These are phyloP conservation scores for Artemisia annua DNA, from an alignment of 129 eudicot genomes.

Conservation along the genomic window DNA sequence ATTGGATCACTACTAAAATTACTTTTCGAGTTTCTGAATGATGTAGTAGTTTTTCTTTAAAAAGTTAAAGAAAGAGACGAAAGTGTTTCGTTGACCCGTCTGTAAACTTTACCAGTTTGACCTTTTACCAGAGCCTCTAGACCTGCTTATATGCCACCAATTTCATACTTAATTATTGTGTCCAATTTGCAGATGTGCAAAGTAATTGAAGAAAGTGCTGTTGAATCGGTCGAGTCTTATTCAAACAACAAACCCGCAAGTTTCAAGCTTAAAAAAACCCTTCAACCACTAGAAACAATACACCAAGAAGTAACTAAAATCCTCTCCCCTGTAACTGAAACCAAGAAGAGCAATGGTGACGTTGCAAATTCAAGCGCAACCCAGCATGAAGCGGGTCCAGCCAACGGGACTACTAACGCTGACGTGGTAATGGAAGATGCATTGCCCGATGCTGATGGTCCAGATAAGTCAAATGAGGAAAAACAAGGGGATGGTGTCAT, in stretches of 20 bases:
- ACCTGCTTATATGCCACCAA: not conserved
- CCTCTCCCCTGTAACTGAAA: slow-evolving; percentile 31
- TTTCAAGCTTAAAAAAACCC: slow-evolving; percentile 43
- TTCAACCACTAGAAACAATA: slow-evolving; percentile 49
- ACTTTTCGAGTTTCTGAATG: no score
- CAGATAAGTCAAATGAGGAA: slow-evolving; percentile 23
- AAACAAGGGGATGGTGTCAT: slow-evolving; percentile 29
- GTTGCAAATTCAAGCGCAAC: slow-evolving; percentile 28
- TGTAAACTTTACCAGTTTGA: not conserved
- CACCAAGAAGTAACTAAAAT: slow-evolving; percentile 45
- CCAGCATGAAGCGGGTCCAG: slow-evolving; percentile 22
- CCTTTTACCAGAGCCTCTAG: not conserved
- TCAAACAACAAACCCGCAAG: slow-evolving; percentile 41
- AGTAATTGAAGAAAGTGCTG: slow-evolving; percentile 44
- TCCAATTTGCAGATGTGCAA: slow-evolving; percentile 60
- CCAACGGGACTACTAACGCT: slow-evolving; percentile 25
- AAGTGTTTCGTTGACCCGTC: no score
- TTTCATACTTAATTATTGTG: not conserved
- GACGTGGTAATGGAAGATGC: slow-evolving; percentile 51
- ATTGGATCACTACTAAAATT: no score
- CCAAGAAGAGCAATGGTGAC: slow-evolving; percentile 32
- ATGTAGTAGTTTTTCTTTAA: no score
- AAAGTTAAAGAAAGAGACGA: no score
- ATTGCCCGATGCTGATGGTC: slow-evolving; percentile 26
- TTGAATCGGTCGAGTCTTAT: slow-evolving; percentile 44